Evolutionary conservation across 768 basidiomycete genomes (phyloP).

Genomic region (Boletus reticuloceps): DNA sequence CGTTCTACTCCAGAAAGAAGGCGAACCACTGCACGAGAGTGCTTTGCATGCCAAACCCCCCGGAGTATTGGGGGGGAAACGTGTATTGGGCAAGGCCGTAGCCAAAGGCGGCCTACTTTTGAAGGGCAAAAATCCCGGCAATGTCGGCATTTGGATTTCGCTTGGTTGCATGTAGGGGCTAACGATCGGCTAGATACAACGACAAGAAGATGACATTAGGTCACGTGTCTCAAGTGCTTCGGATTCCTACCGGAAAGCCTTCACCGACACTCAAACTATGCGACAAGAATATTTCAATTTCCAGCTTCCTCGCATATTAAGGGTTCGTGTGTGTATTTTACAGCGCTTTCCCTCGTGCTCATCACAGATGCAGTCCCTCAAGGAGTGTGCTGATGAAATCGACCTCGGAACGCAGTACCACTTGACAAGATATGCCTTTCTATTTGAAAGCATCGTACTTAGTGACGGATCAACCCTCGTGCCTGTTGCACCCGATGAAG

Average conservation of each 20-base stretch:
- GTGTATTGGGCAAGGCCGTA: conserved; percentile 87
- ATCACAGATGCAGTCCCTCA: conserved; percentile 60
- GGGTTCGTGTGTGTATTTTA: conserved; percentile 53
- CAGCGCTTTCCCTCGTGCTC: neutral
- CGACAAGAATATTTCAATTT: conserved; percentile 98
- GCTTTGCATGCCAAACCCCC: conserved; percentile 61
- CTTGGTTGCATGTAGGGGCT: conserved; percentile 6
- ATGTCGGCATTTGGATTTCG: conserved; percentile 42
- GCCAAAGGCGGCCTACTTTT: conserved; percentile 86
- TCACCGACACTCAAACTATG: conserved; percentile 84
- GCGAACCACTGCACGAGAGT: conserved; percentile 86
- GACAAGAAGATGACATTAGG: conserved; percentile 94
- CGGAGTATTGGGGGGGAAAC: conserved; percentile 63
- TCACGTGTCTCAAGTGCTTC: conserved; percentile 80
- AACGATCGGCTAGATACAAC: conserved; percentile 56
- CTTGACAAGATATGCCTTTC: conserved; percentile 88
- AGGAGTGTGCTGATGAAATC: conserved; percentile 94
- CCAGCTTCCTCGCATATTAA: conserved; percentile 88
- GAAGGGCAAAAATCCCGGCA: conserved; percentile 91
- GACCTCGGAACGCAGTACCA: conserved; percentile 99
- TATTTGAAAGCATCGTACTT: conserved; percentile 88
- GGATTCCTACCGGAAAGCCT: conserved; percentile 87
- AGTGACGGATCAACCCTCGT: conserved; percentile 84
- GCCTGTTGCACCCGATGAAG: conserved; percentile 69
- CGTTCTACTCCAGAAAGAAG: conserved; percentile 90